phyloP scores from a whole-genome alignment of 2,329 filamentous ascomycete genomes.

The Huntiella bhutanensis region DNA sequence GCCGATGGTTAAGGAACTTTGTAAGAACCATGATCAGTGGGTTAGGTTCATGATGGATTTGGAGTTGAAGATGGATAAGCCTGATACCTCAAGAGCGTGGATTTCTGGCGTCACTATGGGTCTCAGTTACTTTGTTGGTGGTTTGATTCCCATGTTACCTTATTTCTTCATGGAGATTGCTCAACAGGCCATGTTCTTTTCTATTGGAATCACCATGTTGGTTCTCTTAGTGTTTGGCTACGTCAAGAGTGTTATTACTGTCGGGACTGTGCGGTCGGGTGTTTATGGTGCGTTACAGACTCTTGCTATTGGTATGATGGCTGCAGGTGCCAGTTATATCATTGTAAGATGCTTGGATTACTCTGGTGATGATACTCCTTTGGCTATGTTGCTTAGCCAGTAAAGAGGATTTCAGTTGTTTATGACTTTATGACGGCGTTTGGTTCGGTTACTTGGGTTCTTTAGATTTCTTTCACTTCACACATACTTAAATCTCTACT shows the following conservation, averaged over 20 bases:
- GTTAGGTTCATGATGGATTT: conserved; percentile 43
- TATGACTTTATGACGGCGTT: background rate
- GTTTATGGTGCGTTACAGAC: conserved; percentile 45
- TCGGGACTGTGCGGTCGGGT: conserved; percentile 23
- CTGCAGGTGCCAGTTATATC: conserved; percentile 45
- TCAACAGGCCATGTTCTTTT: conserved; percentile 34
- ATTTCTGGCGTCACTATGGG: conserved; percentile 47
- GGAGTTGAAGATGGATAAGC: conserved; percentile 29
- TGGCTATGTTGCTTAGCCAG: no score
- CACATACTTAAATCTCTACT: no score
- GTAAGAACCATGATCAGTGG: conserved; percentile 28
- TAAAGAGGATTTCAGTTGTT: background rate
- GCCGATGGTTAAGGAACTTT: conserved; percentile 31
- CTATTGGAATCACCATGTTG: conserved; percentile 39
- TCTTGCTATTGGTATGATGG: conserved; percentile 42
- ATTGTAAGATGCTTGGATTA: conserved; percentile 38
- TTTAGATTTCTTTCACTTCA: no score
- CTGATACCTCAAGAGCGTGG: conserved; percentile 25
- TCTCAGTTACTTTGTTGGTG: conserved; percentile 49
- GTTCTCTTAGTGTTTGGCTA: conserved; percentile 47
- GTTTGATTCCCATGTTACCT: conserved; percentile 50
- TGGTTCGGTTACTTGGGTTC: background rate
- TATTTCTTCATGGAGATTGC: conserved; percentile 40
- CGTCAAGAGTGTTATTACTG: conserved; percentile 38
- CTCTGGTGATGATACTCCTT: background rate